Evolutionary conservation across 2,329 filamentous ascomycete genomes (phyloP), one percentile per base, ranked within the genome.

Genomic region (Cordyceps cicadae): DNA sequence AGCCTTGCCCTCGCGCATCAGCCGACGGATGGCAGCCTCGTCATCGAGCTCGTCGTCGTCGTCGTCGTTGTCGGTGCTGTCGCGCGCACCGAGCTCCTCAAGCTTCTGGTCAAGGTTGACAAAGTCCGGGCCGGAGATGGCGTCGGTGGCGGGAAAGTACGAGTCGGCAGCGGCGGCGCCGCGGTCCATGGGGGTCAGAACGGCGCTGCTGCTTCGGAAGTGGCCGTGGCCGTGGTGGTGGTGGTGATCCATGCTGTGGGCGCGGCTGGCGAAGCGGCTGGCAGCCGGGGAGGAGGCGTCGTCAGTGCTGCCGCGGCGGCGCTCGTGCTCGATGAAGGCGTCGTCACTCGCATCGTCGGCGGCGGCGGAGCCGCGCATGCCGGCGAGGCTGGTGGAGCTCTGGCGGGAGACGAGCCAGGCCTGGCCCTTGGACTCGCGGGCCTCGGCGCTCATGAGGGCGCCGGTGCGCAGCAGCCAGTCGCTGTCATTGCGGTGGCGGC

Each of bases 381-480:
- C 81, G 0, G 79, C 74, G 19, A 88, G 76, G 67, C 81, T 86
- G 9, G 84, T 88, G 1, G 85, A 87, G 69, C 84, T 87, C 59
- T 81, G 83, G 52, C 84, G 79, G 26, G 84, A 83, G n/a, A 83
- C 76, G 21, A 89, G 79, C 87, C 87, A 89, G 15, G 81, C 75
- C 71, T 89, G 86, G 15, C 87, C 87, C 71, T 88, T 88, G 67
- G 77, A 85, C 68, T 89, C 86, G 61, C 86, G 77, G 19, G 85
- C 77, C 68, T 86, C 83, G 56, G 79, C 80, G 61, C 81, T 81
- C 66, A 89, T 81, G 52, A 86, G 69, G 7, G 84, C 84, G 52
- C 85, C 86, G 0, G 85, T 81, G 34, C 85, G 79, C 26, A 87
- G 75, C 51, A 89, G 74, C 86, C 86, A 89, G 71, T 87, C 85